A percentile compares a stretch with the other conserved stretches of the same genome.
phyloP scores from a whole-genome alignment of 352 stramenopile genomes.

The Phytophthora vignae region DNA sequence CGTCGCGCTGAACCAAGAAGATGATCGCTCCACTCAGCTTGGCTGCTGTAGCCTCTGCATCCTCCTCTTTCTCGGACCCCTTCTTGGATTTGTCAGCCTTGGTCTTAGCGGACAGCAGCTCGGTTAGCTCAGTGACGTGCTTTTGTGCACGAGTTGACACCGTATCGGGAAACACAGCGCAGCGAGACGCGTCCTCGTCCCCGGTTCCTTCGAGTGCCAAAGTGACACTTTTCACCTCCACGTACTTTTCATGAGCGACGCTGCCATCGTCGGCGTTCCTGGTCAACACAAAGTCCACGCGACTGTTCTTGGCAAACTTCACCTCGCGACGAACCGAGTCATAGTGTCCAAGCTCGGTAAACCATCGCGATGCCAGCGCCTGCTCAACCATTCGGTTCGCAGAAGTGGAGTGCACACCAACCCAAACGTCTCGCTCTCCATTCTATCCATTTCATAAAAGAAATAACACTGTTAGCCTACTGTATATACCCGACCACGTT shows the following conservation, averaged over 20 bases:
- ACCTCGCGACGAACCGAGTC: constrained; percentile 73
- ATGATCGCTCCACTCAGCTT: constrained; percentile 65
- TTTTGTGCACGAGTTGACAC: constrained; percentile 79
- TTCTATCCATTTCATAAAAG: constrained; percentile 50
- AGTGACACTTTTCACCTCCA: constrained; percentile 89
- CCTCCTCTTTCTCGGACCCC: constrained; percentile 21
- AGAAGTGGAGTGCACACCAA: constrained; percentile 79
- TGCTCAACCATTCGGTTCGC: constrained; percentile 86
- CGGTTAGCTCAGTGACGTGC: constrained; percentile 78
- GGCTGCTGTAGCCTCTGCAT: neutral
- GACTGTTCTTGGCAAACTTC: constrained; percentile 82
- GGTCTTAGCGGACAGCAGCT: constrained; percentile 47
- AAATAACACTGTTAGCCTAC: neutral
- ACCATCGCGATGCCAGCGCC: constrained; percentile 65
- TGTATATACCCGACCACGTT: too few relatives aligned
- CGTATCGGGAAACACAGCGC: constrained; percentile 84
- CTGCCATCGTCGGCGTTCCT: constrained; percentile 38
- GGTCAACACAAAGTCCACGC: constrained; percentile 85
- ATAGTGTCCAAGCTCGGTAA: constrained; percentile 68
- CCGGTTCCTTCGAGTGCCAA: constrained; percentile 40
- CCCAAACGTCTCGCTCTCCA: constrained; percentile 69
- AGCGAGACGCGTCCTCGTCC: constrained; percentile 25
- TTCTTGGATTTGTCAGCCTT: constrained; percentile 8
- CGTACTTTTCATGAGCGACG: constrained; percentile 67
- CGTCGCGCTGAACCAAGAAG: constrained; percentile 83